Evolutionary conservation across 768 basidiomycete genomes (phyloP), one percentile per base, ranked within the genome.

Genomic region (Sporobolomyces phaffii): DNA sequence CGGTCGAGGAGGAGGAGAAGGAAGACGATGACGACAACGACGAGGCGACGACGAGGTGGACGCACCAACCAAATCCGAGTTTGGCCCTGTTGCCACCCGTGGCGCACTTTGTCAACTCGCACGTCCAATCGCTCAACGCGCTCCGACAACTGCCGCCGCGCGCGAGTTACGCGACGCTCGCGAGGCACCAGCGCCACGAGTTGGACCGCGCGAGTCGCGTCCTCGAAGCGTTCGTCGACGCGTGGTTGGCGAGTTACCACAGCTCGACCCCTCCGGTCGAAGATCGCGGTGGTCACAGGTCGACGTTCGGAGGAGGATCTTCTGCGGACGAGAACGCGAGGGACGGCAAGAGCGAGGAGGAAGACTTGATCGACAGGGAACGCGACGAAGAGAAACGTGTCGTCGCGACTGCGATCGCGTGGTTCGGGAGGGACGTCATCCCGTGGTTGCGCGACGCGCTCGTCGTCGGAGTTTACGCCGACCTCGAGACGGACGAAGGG

Each of bases 31-130:
- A n/a, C n/a, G n/a, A n/a, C n/a, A n/a, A n/a, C n/a, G n/a, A n/a
- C n/a, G n/a, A n/a, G n/a, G n/a, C n/a, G n/a, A n/a, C n/a, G n/a
- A n/a, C n/a, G n/a, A n/a, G 29, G 0, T 72, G 66, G 66, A 43
- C 52, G 22, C 66, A 52, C 26, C 67, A 65, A 43, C 71, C 71
- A 14, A n/a, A 34, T 0, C 45, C 57, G 1, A 51, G 51, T 2
- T 45, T 72, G 22, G 60, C 67, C 1, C 64, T 72, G 17, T 48
- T 72, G 14, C 71, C 71, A 0, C 67, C 71, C 3, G 48, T 72
- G 31, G 64, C 71, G 3, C 71, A 68, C 57, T 62, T 72, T 58
- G 28, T 72, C 38, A 72, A 72, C 67, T 52, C 67, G 2, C 62
- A 69, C 48, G 61, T 64, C 10, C 54, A 61, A 1, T 64, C 71